A percentile compares a stretch with the other conserved stretches of the same genome.
phyloP scores from a whole-genome alignment of 2,329 filamentous ascomycete species.

The Beauveria caledonica region DNA sequence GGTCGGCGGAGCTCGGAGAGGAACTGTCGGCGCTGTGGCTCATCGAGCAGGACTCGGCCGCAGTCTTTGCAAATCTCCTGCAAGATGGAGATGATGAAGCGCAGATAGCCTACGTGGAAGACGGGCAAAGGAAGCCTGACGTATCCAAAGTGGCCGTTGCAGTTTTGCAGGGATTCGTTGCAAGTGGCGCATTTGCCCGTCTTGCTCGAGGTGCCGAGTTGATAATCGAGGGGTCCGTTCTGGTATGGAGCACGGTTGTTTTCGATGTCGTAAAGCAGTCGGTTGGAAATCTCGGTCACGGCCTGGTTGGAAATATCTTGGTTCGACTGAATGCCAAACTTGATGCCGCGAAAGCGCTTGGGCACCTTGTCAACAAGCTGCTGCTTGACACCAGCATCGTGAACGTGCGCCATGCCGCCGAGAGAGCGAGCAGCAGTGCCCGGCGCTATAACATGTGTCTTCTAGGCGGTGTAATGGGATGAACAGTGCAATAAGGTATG shows the following conservation, averaged over 20 bases:
- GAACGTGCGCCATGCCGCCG: conserved; percentile 15
- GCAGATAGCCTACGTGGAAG: conserved; percentile 94
- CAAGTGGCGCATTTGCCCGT: conserved; percentile 73
- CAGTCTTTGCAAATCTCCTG: conserved; percentile 96
- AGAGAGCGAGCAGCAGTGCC: conserved; percentile 4
- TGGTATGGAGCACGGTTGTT: conserved; percentile 66
- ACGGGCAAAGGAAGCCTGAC: conserved; percentile 83
- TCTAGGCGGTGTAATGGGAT: neutral
- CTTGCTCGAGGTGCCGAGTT: conserved; percentile 86
- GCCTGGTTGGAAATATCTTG: conserved; percentile 94
- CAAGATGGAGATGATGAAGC: conserved; percentile 82
- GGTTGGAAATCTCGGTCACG: conserved; percentile 89
- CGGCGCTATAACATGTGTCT: conserved; percentile 6
- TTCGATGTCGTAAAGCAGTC: conserved; percentile 85
- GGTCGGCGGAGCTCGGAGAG: conserved; percentile 75
- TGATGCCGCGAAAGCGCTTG: conserved; percentile 85
- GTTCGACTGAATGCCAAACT: conserved; percentile 91
- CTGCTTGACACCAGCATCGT: conserved; percentile 55
- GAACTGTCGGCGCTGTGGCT: conserved; percentile 67
- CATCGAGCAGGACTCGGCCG: conserved; percentile 71
- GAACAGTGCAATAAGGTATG: neutral
- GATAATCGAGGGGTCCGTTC: conserved; percentile 80
- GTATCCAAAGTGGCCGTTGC: conserved; percentile 93
- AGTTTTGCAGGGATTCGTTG: conserved; percentile 69
- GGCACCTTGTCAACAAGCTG: conserved; percentile 84